Evolutionary conservation across 2,329 filamentous ascomycete genomes (phyloP), one percentile per base, ranked within the genome.

Genomic region (Xylariaceae sp.): DNA sequence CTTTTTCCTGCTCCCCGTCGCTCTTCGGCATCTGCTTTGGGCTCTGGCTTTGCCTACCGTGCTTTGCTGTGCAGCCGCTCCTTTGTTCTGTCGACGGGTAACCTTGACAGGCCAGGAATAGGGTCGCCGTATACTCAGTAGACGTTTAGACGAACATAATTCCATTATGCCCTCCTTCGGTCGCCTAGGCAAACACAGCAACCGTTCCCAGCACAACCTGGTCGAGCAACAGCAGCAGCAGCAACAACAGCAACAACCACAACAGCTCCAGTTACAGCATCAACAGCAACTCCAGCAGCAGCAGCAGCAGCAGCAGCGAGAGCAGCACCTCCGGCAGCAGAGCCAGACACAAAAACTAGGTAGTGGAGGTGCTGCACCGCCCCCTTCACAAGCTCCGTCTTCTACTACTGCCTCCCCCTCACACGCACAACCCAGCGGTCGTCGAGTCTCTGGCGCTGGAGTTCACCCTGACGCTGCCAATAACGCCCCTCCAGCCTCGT

Each of bases 161-260:
- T 51, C 48, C 57, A 66, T 60, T 62, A 78, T 78, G 74, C 72
- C 69, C 56, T 63, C 64, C 63, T 78, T 78, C 63, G 66, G 68
- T 64, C 73, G 73, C 59, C 64, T 76, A 61, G 68, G 71, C 60
- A 77, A 67, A 67, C 70, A 75, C 37, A 56, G 53, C 49, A 60
- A 60, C 49, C 53, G 45, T 53, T 60, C 76, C 60, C 76, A 78
- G 65, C 73, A 76, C 58, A 69, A 71, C 50, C 67, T 78, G 54
- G 64, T 66, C 55, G 74, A 74, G 58, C 60, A 64, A 53, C 63
- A 57, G 35, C 64, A 59, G 53, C 63, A 57, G 47, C 62, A 55
- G 41, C 50, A 43, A 41, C 49, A 43, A 45, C 49, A 39, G 44
- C 50, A 51, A 34, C 55, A 48, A 37, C 49, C 43, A 22, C 45